phyloP scores from a whole-genome alignment of 2,329 filamentous ascomycete genomes.

The Sporothrix inflata region DNA sequence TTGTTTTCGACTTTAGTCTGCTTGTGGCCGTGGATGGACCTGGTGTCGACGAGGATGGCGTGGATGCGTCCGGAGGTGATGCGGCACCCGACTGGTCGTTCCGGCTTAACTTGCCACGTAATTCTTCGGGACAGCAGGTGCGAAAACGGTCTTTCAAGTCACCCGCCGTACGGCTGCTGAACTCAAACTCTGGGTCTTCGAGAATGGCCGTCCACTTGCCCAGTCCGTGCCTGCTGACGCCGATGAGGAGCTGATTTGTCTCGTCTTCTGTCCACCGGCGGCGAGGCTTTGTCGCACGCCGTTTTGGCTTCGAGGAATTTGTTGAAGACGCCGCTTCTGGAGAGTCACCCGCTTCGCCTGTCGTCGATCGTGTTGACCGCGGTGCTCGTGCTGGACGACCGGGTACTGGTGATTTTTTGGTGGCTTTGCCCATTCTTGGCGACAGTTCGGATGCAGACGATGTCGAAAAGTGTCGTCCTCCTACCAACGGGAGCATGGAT shows the following conservation, averaged over 20 bases:
- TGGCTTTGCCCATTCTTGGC: slow-evolving; percentile 20
- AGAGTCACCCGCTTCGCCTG: slow-evolving; percentile 20
- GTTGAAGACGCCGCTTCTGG: slow-evolving; percentile 30
- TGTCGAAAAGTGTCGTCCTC: slow-evolving; percentile 15
- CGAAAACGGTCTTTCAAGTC: slow-evolving; percentile 69
- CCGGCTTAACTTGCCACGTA: slow-evolving; percentile 49
- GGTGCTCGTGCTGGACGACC: slow-evolving; percentile 28
- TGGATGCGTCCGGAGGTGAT: slow-evolving; percentile 15
- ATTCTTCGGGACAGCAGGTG: slow-evolving; percentile 66
- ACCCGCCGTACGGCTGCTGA: slow-evolving; percentile 63
- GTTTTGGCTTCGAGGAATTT: slow-evolving; percentile 48
- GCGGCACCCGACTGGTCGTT: slow-evolving; percentile 24
- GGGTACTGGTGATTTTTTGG: slow-evolving; percentile 34
- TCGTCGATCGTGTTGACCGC: slow-evolving; percentile 14
- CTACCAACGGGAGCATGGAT: neutral
- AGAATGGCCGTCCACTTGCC: slow-evolving; percentile 68
- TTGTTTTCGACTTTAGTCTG: slow-evolving; percentile 49
- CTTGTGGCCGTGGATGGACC: slow-evolving; percentile 20
- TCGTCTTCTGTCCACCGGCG: slow-evolving; percentile 68
- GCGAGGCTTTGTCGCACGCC: slow-evolving; percentile 60
- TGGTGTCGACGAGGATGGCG: neutral
- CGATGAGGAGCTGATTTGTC: slow-evolving; percentile 63
- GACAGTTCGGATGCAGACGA: slow-evolving; percentile 7
- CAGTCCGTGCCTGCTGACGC: slow-evolving; percentile 64
- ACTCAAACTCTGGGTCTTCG: slow-evolving; percentile 62